Conservation (phyloP, 305 asterid species). For the Ajuga reptans region DNA sequence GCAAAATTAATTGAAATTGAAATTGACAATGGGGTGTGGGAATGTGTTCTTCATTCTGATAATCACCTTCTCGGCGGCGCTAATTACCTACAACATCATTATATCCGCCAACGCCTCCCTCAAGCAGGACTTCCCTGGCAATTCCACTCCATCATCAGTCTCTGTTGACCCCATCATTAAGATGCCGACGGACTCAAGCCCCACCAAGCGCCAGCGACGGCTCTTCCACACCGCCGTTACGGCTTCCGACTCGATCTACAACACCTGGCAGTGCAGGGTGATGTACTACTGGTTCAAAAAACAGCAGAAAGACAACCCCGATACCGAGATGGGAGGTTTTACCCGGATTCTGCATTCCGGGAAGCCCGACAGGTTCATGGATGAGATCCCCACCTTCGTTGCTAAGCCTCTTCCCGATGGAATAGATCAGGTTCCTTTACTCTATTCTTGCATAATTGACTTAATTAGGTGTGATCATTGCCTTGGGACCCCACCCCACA, state of each 20-base stretch:
- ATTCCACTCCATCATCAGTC: conserved; percentile 25
- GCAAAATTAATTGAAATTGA: no score
- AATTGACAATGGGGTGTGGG: conserved; percentile 62
- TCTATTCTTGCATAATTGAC: not conserved
- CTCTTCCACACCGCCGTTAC: conserved; percentile 92
- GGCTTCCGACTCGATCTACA: conserved; percentile 77
- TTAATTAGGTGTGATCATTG: no score
- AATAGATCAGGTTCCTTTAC: conserved; percentile 56
- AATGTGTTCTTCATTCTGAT: conserved; percentile 66
- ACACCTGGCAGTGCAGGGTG: conserved; percentile 89
- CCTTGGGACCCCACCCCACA: no score
- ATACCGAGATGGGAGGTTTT: conserved; percentile 87
- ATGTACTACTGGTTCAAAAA: conserved; percentile 94
- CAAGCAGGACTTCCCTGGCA: conserved; percentile 64
- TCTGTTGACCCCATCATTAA: conserved; percentile 55
- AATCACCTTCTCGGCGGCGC: conserved; percentile 61
- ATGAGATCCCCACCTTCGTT: conserved; percentile 87
- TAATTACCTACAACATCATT: conserved; percentile 82
- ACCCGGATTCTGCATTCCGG: conserved; percentile 84
- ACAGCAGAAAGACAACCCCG: conserved; percentile 41
- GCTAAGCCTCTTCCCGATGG: conserved; percentile 91
- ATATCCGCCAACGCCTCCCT: conserved; percentile 79
- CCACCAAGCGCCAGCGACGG: conserved; percentile 28
- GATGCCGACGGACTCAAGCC: conserved; percentile 43
- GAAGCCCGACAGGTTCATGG: conserved; percentile 63